A percentile compares a stretch with the other conserved stretches of the same genome.
Conservation (phyloP, 129 eudicot species). For the Oenanthe sinensis region DNA sequence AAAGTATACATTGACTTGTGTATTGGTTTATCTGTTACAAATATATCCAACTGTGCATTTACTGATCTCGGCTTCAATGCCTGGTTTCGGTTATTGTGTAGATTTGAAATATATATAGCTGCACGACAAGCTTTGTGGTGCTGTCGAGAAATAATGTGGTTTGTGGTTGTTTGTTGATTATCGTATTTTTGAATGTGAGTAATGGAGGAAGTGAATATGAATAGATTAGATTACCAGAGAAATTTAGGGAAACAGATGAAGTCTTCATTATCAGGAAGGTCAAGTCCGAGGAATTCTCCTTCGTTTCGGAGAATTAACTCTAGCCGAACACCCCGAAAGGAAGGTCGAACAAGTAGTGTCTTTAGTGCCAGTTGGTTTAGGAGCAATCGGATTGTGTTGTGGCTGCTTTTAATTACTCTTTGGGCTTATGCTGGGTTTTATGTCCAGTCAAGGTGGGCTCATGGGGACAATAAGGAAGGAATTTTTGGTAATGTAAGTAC, state of each 20-base stretch:
- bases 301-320: conserved; percentile 66
- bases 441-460: conserved; percentile 43
- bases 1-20: not conserved
- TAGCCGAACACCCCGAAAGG: conserved; percentile 72
- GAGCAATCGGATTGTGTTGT: conserved; percentile 66
- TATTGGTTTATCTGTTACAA: not conserved
- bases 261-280: conserved; percentile 72
- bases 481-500: conserved; percentile 53
- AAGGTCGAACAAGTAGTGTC: conserved; percentile 33
- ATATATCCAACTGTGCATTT: not conserved
- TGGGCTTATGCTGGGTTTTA: conserved; percentile 96
- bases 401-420: conserved; percentile 94
- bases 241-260: conserved; percentile 48
- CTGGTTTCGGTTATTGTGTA: not conserved
- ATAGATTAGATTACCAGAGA: conserved; percentile 35
- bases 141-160: conserved; percentile 11
- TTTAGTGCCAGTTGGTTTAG: conserved; percentile 48
- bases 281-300: conserved; percentile 77
- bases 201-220: conserved; percentile 57
- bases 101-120: not conserved
- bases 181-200: not conserved
- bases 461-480: conserved; percentile 83
- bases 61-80: not conserved
- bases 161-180: conserved; percentile 13
- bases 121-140: conserved; percentile 7